Evolutionary conservation across 495 filamentous ascomycete genomes (phyloP), one percentile per base, ranked within the genome.

Genomic region (Penicillium cosmopolitanum): DNA sequence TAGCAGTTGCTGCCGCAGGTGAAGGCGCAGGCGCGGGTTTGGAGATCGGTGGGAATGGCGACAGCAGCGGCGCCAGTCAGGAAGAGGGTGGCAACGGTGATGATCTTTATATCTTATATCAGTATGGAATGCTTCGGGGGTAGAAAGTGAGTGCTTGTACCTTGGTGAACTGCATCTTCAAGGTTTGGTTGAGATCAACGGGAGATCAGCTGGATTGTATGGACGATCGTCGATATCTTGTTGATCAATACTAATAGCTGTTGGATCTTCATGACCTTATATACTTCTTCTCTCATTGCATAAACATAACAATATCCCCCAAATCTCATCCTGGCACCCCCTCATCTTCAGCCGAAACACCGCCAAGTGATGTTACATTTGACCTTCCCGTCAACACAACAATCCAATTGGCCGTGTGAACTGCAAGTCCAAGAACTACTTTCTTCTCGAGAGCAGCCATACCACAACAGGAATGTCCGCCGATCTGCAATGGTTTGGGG

Each of bases 1-100:
- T 87, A 87, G 71, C 72, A 81, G 48, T 67, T 69, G 16, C 66
- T 73, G 53, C 84, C 84, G 58, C 83, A 85, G 55, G 77, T 82
- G 55, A 72, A 85, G 51, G 68, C 64, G 55, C 82, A 73, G 64
- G 79, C 72, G 52, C 84, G 77, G n/a, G 63, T 58, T 68, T 78
- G 62, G 46, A 76, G 64, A 1, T 79, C 71, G 35, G 82, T 77
- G 0, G 78, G 70, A 51, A 85, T 73, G 28, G 79, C 72, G 43
- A 71, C 63, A 23, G 79, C 72, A 40, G 70, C 64, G 53, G 78
- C 70, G 50, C 73, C 73, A 23, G 76, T 75, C 46, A 73, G 62
- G 60, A 74, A 51, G 48, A 74, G 44, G 56, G 66, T 51, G n/a
- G 65, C 33, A 28, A 71, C 43, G 36, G 64, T 51, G 53, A 73